Percentiles rank a stretch among this genome's conserved stretches.
Conservation (phyloP, 2,329 filamentous ascomycete species). For the Aureobasidium pullulans region DNA sequence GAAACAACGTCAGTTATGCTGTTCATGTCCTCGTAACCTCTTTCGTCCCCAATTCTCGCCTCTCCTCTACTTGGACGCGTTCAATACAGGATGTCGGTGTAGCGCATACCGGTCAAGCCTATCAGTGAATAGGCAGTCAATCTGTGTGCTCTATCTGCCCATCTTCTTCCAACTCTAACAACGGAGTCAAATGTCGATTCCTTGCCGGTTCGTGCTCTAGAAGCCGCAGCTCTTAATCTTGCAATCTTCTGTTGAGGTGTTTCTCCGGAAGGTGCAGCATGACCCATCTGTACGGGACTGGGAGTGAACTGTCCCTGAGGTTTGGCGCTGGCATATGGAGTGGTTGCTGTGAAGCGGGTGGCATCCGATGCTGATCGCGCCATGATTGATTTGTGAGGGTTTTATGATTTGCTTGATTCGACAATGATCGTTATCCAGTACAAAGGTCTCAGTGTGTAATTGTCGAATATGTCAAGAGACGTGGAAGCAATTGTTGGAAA, state of each 20-base stretch:
- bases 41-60: not conserved
- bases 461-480: not conserved
- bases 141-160: slow-evolving; percentile 56
- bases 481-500: not conserved
- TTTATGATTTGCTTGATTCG: not conserved
- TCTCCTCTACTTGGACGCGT: not conserved
- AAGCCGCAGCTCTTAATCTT: slow-evolving; percentile 42
- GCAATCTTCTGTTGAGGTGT: slow-evolving; percentile 49
- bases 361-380: slow-evolving; percentile 70
- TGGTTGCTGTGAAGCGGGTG: slow-evolving; percentile 67
- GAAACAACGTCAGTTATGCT: not conserved
- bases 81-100: not conserved
- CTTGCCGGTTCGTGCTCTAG: slow-evolving; percentile 40
- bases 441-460: not conserved
- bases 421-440: not conserved
- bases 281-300: slow-evolving; percentile 21
- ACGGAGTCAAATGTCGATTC: slow-evolving; percentile 48
- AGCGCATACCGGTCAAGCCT: slow-evolving; percentile 48
- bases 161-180: slow-evolving; percentile 45
- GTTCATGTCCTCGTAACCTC: not conserved
- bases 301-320: slow-evolving; percentile 27
- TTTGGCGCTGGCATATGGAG: slow-evolving; percentile 63
- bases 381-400: slow-evolving; percentile 25
- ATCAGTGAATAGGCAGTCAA: slow-evolving; percentile 54
- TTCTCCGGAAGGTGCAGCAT: slow-evolving; percentile 37